Percentiles rank a stretch among this genome's conserved stretches.
Evolutionary conservation across 2,329 filamentous ascomycete genomes (phyloP).

Genomic region (Aspergillus sp.): DNA sequence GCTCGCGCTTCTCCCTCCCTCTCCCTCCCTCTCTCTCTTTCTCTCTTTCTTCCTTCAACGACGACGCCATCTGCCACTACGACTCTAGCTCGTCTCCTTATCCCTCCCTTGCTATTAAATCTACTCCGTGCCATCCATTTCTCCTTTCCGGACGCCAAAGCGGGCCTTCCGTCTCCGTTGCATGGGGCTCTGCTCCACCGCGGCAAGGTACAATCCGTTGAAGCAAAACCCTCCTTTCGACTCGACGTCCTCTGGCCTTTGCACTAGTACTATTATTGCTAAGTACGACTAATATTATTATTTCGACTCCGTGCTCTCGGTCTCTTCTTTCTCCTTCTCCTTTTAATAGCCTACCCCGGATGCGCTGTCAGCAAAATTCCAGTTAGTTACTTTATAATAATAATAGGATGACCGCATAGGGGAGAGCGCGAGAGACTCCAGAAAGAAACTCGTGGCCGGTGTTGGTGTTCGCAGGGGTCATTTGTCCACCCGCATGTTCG

Average conservation of each 20-base stretch:
- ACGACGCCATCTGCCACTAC: neutral
- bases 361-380: no score
- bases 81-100: no score
- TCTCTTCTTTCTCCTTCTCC: no score
- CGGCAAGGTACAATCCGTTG: conserved; percentile 12
- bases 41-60: no score
- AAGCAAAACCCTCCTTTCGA: conserved; percentile 14
- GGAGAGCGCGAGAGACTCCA: neutral
- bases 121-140: conserved; percentile 8
- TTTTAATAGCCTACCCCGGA: no score
- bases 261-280: neutral
- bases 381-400: neutral
- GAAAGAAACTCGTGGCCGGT: neutral
- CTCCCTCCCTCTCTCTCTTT: no score
- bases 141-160: conserved; percentile 13
- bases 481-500: conserved; percentile 13
- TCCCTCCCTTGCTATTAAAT: neutral
- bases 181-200: conserved; percentile 21
- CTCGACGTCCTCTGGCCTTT: neutral
- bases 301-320: no score
- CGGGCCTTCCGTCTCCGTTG: conserved; percentile 17
- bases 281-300: no score
- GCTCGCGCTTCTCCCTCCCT: no score
- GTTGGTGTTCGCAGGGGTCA: neutral
- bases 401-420: conserved; percentile 9